phyloP scores from a whole-genome alignment of 176 grass and related monocot genomes.

The Oryza meyeriana region DNA sequence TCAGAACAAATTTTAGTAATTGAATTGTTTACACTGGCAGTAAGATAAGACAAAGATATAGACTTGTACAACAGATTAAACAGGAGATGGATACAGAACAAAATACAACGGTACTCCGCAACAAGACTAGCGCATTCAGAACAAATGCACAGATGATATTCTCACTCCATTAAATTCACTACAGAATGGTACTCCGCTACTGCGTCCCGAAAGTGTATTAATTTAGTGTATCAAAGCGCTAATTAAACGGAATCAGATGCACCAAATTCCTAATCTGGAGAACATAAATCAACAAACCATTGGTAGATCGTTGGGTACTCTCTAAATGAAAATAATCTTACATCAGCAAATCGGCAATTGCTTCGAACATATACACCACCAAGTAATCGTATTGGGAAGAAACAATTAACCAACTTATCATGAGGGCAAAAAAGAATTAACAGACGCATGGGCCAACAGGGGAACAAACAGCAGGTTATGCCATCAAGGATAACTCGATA shows the following conservation, averaged over 20 bases:
- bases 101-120: not conserved
- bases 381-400: not conserved
- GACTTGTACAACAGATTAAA: not conserved
- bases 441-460: not conserved
- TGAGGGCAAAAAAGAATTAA: not conserved
- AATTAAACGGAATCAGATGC: not conserved
- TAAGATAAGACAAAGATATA: not conserved
- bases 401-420: not conserved
- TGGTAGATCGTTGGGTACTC: not conserved
- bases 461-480: not conserved
- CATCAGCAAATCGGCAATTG: not conserved
- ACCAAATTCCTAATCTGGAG: not conserved
- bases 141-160: not conserved
- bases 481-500: not conserved
- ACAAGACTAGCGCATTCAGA: not conserved
- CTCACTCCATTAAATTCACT: not conserved
- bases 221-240: not conserved
- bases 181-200: not conserved
- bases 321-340: not conserved
- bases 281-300: not conserved
- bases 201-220: not conserved
- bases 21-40: not conserved
- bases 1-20: conserved; percentile 24
- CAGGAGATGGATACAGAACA: not conserved
- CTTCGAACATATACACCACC: not conserved